These are phyloP conservation scores for Hypholoma sublateritium DNA, from an alignment of 768 basidiomycete species.

Conservation along the genomic window DNA sequence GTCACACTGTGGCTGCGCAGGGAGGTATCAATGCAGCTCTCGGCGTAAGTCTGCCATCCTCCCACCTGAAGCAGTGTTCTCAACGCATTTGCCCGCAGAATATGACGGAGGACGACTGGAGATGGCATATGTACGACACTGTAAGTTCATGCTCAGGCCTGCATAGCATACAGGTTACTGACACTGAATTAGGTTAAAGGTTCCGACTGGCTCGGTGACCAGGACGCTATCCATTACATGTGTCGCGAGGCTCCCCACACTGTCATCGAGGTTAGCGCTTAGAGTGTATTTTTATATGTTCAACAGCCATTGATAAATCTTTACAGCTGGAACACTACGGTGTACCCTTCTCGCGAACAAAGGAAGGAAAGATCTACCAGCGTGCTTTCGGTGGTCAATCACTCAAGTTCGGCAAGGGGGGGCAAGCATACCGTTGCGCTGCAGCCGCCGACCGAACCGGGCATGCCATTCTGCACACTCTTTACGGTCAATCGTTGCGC, in stretches of 20 bases:
- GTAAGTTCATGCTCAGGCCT: constrained; percentile 41
- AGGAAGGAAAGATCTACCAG: constrained; percentile 99
- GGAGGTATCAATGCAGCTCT: constrained; percentile 99
- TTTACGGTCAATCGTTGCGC: constrained; percentile 97
- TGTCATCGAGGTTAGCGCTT: constrained; percentile 75
- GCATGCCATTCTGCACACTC: constrained; percentile 96
- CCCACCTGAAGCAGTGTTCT: neutral
- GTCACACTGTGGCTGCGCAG: constrained; percentile 98
- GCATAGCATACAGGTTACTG: constrained; percentile 11
- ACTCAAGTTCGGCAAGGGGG: constrained; percentile 94
- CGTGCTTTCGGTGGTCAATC: constrained; percentile 99
- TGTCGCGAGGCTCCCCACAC: constrained; percentile 94
- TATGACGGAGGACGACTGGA: constrained; percentile 99
- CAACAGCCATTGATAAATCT: constrained; percentile 5
- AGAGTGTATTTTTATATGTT: neutral
- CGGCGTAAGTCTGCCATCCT: constrained; percentile 56
- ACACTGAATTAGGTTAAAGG: constrained; percentile 82
- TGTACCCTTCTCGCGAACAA: constrained; percentile 97
- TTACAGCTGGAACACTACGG: constrained; percentile 94
- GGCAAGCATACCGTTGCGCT: constrained; percentile 98
- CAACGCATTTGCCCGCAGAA: constrained; percentile 49
- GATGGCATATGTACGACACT: constrained; percentile 99
- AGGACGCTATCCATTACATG: constrained; percentile 99
- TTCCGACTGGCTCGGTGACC: constrained; percentile 99
- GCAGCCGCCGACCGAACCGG: constrained; percentile 99